Evolutionary conservation across 768 basidiomycete genomes (phyloP).

Genomic region (Ramaria rubella): DNA sequence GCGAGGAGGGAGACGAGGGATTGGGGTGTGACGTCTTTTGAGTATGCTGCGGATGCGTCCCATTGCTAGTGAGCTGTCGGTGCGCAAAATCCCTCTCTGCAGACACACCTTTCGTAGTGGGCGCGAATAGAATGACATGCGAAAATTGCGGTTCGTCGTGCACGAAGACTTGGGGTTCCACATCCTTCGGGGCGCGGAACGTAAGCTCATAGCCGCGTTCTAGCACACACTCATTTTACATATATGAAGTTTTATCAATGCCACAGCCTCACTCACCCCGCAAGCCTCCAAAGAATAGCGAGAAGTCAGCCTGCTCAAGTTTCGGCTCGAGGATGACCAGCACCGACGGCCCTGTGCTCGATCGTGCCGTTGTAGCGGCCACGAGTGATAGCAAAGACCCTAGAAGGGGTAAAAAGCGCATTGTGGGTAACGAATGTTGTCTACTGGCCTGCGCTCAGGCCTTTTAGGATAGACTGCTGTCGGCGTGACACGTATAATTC

Average conservation of each 20-base stretch:
- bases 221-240: constrained; percentile 23
- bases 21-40: constrained; percentile 75
- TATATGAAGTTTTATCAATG: background rate
- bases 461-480: background rate
- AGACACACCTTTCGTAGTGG: constrained; percentile 74
- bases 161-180: constrained; percentile 55
- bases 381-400: background rate
- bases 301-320: constrained; percentile 61
- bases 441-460: background rate
- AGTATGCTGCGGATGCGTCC: constrained; percentile 41
- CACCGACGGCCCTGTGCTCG: constrained; percentile 77
- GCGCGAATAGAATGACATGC: constrained; percentile 82
- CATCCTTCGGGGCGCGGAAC: constrained; percentile 78
- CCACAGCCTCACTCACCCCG: constrained; percentile 47
- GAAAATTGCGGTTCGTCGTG: constrained; percentile 71
- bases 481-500: background rate
- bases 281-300: constrained; percentile 75
- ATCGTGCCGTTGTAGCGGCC: constrained; percentile 41
- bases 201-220: constrained; percentile 81
- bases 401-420: background rate
- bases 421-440: background rate
- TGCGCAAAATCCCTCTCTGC: background rate
- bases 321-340: constrained; percentile 77
- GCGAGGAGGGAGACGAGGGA: constrained; percentile 65
- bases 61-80: background rate